These are phyloP conservation scores for Saccharomycopsis microspora DNA, from an alignment of 805 yeast species.

Conservation along the genomic window DNA sequence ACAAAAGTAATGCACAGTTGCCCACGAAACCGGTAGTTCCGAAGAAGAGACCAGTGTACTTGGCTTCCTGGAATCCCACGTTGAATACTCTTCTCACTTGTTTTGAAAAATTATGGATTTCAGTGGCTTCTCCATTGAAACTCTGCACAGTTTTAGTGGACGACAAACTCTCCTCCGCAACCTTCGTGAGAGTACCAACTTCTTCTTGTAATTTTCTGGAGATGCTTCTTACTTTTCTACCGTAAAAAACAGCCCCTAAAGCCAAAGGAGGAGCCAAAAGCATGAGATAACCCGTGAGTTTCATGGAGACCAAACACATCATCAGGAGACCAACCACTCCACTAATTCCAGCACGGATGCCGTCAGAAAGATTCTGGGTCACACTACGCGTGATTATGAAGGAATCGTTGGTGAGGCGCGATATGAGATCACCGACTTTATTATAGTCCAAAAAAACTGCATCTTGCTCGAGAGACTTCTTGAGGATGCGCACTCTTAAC, in stretches of 20 bases:
- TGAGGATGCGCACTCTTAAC: slow-evolving; percentile 64
- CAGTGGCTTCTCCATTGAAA: slow-evolving; percentile 75
- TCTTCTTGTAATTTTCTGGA: slow-evolving; percentile 74
- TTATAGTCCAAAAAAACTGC: slow-evolving; percentile 83
- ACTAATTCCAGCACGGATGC: slow-evolving; percentile 72
- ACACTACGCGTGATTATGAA: slow-evolving; percentile 78
- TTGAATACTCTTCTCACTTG: slow-evolving; percentile 56
- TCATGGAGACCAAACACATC: slow-evolving; percentile 83
- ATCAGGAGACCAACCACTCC: slow-evolving; percentile 81
- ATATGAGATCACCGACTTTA: slow-evolving; percentile 84
- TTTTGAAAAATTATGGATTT: slow-evolving; percentile 61
- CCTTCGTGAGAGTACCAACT: slow-evolving; percentile 77
- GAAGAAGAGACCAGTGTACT: slow-evolving; percentile 61
- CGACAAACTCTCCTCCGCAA: slow-evolving; percentile 81
- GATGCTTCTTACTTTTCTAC: slow-evolving; percentile 61
- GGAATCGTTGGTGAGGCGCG: slow-evolving; percentile 80
- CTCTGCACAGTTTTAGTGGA: slow-evolving; percentile 84
- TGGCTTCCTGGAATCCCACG: slow-evolving; percentile 72
- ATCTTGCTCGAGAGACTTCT: slow-evolving; percentile 73
- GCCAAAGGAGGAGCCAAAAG: slow-evolving; percentile 76
- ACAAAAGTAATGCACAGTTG: slow-evolving; percentile 64
- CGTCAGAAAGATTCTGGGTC: slow-evolving; percentile 85
- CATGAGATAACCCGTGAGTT: slow-evolving; percentile 73
- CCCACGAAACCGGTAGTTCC: slow-evolving; percentile 81
- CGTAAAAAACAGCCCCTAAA: slow-evolving; percentile 71